Conservation (phyloP, 2,329 filamentous ascomycete genomes). For the Daldinia sp. region DNA sequence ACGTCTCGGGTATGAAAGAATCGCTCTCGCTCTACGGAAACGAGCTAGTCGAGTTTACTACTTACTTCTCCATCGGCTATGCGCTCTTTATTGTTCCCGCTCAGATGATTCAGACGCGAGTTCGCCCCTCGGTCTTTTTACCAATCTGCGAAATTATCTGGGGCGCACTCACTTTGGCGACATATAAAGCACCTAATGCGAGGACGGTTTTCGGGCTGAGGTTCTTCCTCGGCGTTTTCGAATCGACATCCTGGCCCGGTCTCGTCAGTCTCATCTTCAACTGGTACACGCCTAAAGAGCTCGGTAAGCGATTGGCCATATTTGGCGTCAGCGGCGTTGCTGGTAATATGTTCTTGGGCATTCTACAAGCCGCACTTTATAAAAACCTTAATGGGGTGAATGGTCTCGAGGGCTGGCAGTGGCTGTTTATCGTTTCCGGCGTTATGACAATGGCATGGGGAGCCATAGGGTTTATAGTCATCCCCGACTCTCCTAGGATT, state of each 20-base stretch:
- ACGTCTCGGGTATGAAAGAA: conserved; percentile 29
- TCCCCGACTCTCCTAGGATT: conserved; percentile 45
- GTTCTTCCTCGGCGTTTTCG: conserved; percentile 46
- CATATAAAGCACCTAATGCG: conserved; percentile 41
- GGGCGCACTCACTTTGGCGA: conserved; percentile 40
- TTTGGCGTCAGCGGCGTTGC: conserved; percentile 41
- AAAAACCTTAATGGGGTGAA: conserved; percentile 49
- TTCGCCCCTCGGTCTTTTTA: conserved; percentile 45
- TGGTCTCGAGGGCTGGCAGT: conserved; percentile 54
- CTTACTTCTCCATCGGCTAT: conserved; percentile 40
- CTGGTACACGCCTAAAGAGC: conserved; percentile 46
- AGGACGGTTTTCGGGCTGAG: conserved; percentile 42
- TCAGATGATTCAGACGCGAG: conserved; percentile 25
- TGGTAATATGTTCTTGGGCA: conserved; percentile 54
- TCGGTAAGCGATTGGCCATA: conserved; percentile 45
- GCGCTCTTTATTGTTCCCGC: conserved; percentile 43
- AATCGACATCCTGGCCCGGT: conserved; percentile 42
- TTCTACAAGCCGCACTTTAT: conserved; percentile 54
- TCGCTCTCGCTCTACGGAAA: conserved; percentile 41
- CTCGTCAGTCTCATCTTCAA: conserved; percentile 43
- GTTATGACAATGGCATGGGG: conserved; percentile 47
- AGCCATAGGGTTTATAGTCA: conserved; percentile 46
- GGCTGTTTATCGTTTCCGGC: conserved; percentile 57
- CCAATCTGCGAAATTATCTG: conserved; percentile 44
- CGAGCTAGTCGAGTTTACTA: conserved; percentile 42